A percentile compares a stretch with the other conserved stretches of the same genome.
These are phyloP conservation scores for Mycosarcoma mackinlayi DNA, from an alignment of 1,284 basidiomycete genomes.

Conservation along the genomic window DNA sequence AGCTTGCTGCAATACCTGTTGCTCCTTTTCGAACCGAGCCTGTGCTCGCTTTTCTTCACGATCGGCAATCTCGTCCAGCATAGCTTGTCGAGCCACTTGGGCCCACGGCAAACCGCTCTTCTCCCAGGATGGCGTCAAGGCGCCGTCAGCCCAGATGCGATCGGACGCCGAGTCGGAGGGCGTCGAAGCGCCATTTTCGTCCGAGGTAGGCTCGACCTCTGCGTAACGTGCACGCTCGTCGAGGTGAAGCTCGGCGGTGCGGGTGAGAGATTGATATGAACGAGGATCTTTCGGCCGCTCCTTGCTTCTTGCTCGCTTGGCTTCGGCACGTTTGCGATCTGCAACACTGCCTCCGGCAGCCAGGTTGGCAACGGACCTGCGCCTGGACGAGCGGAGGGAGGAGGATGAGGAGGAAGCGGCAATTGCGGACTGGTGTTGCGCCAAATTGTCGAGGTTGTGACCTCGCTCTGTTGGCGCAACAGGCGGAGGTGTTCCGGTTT, in stretches of 20 bases:
- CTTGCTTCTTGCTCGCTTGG: conserved; percentile 26
- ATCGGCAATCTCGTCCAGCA: conserved; percentile 27
- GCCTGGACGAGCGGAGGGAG: conserved; percentile 15
- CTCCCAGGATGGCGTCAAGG: conserved; percentile 39
- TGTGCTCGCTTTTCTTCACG: conserved; percentile 33
- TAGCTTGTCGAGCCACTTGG: conserved; percentile 31
- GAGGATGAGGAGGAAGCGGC: conserved; percentile 13
- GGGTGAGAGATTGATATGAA: conserved; percentile 53
- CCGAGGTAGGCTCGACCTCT: conserved; percentile 52
- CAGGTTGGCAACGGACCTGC: conserved; percentile 31
- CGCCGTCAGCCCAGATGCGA: conserved; percentile 23
- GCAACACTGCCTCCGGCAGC: conserved; percentile 13
- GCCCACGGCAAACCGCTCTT: conserved; percentile 39
- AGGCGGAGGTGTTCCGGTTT: conserved; percentile 84
- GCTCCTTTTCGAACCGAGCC: conserved; percentile 38
- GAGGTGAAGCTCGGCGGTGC: conserved; percentile 59
- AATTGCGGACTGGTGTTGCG: conserved; percentile 16
- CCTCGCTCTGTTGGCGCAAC: conserved; percentile 73
- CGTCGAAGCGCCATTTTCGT: conserved; percentile 26
- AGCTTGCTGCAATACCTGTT: conserved; percentile 33
- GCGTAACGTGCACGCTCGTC: conserved; percentile 58
- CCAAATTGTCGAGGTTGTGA: conserved; percentile 55
- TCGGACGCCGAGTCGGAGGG: conserved; percentile 34
- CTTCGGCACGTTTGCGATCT: conserved; percentile 31
- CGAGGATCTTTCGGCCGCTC: conserved; percentile 27